phyloP scores from a whole-genome alignment of 352 stramenopile species.

The Phytopythium vexans region DNA sequence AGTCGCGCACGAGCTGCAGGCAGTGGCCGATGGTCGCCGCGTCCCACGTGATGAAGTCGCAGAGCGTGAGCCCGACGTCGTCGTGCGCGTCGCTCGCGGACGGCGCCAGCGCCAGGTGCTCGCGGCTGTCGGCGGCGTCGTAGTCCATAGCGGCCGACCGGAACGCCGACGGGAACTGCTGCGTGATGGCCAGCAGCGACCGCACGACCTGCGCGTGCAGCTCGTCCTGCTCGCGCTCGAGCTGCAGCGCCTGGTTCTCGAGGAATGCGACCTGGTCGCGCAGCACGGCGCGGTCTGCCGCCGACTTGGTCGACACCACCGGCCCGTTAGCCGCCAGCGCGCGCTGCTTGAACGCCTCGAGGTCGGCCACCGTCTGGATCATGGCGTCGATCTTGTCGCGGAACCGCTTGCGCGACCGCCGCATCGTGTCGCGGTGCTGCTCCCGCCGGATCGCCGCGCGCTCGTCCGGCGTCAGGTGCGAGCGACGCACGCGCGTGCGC shows the following conservation, averaged over 20 bases:
- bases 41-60: constrained; percentile 35
- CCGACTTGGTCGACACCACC: neutral
- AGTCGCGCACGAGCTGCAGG: constrained; percentile 23
- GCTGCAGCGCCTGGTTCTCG: constrained; percentile 19
- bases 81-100: neutral
- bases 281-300: constrained; percentile 1
- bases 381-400: constrained; percentile 26
- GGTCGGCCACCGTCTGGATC: constrained; percentile 20
- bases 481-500: constrained; percentile 6
- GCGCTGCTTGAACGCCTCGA: constrained; percentile 16
- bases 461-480: constrained; percentile 15
- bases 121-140: neutral
- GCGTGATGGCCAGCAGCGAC: constrained; percentile 25
- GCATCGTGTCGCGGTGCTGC: constrained; percentile 33
- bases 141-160: neutral
- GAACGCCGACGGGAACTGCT: constrained; percentile 19
- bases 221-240: constrained; percentile 19
- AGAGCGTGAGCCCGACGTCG: constrained; percentile 16
- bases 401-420: constrained; percentile 29
- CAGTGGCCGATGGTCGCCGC: constrained; percentile 22
- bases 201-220: constrained; percentile 28
- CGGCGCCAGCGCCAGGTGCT: neutral
- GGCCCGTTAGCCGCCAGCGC: constrained; percentile 7
- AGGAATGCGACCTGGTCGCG: constrained; percentile 19
- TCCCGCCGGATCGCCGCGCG: constrained; percentile 14